Evolutionary conservation across 2,329 filamentous ascomycete genomes (phyloP).

Genomic region (Daldinia sp.): DNA sequence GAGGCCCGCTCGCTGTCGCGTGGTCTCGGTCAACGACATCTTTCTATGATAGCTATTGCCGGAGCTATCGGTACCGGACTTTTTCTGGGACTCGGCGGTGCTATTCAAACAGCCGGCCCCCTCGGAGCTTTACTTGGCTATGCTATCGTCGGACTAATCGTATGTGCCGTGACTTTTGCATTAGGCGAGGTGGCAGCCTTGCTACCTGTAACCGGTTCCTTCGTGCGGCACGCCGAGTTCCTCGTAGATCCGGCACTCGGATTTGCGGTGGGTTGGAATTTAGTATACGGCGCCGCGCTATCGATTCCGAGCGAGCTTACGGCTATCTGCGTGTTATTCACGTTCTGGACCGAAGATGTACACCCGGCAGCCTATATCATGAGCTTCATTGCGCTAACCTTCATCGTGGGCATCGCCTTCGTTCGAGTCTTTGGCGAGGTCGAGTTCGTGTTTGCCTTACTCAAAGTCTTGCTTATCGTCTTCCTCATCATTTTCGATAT

Average conservation of each 20-base stretch:
- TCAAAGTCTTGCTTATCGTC: constrained; percentile 69
- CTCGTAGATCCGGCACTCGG: constrained; percentile 69
- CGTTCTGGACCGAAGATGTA: constrained; percentile 67
- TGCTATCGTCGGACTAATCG: constrained; percentile 63
- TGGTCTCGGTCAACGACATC: constrained; percentile 62
- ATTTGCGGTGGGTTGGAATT: constrained; percentile 62
- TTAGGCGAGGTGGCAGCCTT: constrained; percentile 68
- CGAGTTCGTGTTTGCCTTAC: constrained; percentile 59
- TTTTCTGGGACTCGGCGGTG: constrained; percentile 65
- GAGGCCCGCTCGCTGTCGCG: constrained; percentile 61
- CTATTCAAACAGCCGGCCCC: constrained; percentile 60
- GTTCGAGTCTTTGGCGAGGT: constrained; percentile 69
- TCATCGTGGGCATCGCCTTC: constrained; percentile 65
- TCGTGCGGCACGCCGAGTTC: constrained; percentile 67
- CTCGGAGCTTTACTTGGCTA: constrained; percentile 61
- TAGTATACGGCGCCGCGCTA: constrained; percentile 63
- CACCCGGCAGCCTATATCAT: constrained; percentile 61
- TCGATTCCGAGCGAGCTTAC: constrained; percentile 68
- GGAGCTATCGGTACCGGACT: constrained; percentile 69
- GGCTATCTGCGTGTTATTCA: constrained; percentile 68
- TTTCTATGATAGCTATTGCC: constrained; percentile 70
- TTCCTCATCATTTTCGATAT: constrained; percentile 69
- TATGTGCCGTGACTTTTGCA: constrained; percentile 65
- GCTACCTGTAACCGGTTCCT: constrained; percentile 69
- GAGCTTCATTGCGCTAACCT: constrained; percentile 60